Conservation (phyloP, 352 stramenopile species). For the Globisporangium barbulae region DNA sequence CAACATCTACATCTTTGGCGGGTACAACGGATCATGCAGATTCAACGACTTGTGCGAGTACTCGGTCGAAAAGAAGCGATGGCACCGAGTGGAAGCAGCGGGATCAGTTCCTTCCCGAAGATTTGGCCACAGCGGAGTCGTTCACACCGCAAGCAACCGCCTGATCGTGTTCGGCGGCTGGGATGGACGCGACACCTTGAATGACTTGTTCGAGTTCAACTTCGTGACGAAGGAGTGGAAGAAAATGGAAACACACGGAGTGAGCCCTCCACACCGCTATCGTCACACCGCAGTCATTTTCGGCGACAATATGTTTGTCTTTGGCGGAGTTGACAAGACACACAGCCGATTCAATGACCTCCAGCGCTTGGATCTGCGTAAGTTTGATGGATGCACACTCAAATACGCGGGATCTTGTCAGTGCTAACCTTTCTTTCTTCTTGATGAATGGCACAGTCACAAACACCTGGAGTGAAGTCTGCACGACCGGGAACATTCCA, state of each 20-base stretch:
- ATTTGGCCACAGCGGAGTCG: constrained; percentile 82
- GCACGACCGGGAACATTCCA: constrained; percentile 74
- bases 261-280: constrained; percentile 73
- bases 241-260: constrained; percentile 51
- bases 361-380: constrained; percentile 66
- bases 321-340: constrained; percentile 88
- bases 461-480: constrained; percentile 84
- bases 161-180: constrained; percentile 86
- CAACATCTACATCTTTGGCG: constrained; percentile 86
- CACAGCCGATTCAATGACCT: constrained; percentile 88
- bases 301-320: constrained; percentile 86
- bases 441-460: constrained; percentile 29
- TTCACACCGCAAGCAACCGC: constrained; percentile 62
- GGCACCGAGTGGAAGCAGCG: constrained; percentile 42
- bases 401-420: background rate
- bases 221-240: constrained; percentile 71
- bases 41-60: constrained; percentile 86
- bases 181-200: constrained; percentile 84
- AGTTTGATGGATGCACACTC: constrained; percentile 1
- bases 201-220: constrained; percentile 79
- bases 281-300: constrained; percentile 83
- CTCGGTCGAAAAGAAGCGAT: constrained; percentile 51
- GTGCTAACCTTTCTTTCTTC: background rate
- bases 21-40: constrained; percentile 80
- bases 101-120: constrained; percentile 56